phyloP scores from a whole-genome alignment of 257 asterid genomes.

The Ilex aquifolium region DNA sequence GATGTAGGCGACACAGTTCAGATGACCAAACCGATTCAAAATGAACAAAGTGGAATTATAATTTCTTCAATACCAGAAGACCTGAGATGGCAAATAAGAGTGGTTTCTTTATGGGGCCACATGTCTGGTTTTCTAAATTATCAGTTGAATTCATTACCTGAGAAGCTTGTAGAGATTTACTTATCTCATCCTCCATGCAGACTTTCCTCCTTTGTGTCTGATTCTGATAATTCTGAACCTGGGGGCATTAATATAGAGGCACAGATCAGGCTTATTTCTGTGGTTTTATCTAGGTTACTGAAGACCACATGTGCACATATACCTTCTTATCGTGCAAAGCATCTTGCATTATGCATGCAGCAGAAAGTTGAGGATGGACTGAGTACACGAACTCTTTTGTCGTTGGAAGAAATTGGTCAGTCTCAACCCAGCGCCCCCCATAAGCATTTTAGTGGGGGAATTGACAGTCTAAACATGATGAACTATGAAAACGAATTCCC shows the following conservation, averaged over 20 bases:
- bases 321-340: slow-evolving; percentile 56
- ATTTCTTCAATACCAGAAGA: slow-evolving; percentile 33
- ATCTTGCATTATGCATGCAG: slow-evolving; percentile 50
- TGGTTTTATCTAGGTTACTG: slow-evolving; percentile 36
- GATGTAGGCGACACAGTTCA: slow-evolving; percentile 29
- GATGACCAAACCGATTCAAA: slow-evolving; percentile 26
- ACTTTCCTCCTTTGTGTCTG: slow-evolving; percentile 12
- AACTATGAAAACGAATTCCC: slow-evolving; percentile 25
- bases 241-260: slow-evolving; percentile 25
- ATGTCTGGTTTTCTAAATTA: slow-evolving; percentile 43
- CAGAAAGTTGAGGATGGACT: slow-evolving; percentile 41
- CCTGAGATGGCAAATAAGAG: slow-evolving; percentile 42
- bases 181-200: slow-evolving; percentile 22
- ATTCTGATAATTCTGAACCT: slow-evolving; percentile 8
- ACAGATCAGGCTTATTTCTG: slow-evolving; percentile 28
- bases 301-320: slow-evolving; percentile 44
- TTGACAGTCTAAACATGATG: slow-evolving; percentile 27
- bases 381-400: slow-evolving; percentile 22
- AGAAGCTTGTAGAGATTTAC: slow-evolving; percentile 24
- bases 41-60: slow-evolving; percentile 34
- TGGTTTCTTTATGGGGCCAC: slow-evolving; percentile 67
- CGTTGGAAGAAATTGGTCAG: slow-evolving; percentile 33
- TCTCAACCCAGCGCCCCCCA: slow-evolving; percentile 27
- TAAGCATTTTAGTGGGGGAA: slow-evolving; percentile 20
- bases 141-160: slow-evolving; percentile 41